Evolutionary conservation across 75 land plant species (phyloP).

Genomic region (Azolla pinnata): DNA sequence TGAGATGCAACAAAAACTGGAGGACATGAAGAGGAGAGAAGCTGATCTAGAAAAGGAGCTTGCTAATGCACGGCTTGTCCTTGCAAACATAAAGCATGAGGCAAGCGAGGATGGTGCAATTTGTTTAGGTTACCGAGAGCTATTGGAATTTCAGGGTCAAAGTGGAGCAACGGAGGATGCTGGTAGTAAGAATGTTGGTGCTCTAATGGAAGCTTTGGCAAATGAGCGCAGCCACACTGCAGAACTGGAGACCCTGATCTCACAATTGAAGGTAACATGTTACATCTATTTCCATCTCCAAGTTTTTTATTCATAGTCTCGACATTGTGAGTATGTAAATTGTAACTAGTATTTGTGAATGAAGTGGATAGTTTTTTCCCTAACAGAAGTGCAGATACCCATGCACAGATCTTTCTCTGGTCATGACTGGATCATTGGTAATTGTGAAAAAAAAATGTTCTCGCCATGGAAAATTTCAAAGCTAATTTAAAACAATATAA

Average conservation of each 20-base stretch:
- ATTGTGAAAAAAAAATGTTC: not conserved
- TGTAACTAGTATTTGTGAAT: too few relatives aligned
- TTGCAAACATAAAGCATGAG: constrained; percentile 48
- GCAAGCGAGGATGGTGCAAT: constrained; percentile 9
- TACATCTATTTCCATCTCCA: not conserved
- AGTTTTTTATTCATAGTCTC: not conserved
- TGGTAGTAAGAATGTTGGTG: constrained; percentile 19
- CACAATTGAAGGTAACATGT: constrained; percentile 46
- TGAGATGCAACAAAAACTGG: constrained; percentile 36
- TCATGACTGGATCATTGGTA: too few relatives aligned
- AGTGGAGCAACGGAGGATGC: constrained; percentile 5
- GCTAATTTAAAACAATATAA: not conserved
- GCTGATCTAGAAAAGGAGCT: constrained; percentile 63
- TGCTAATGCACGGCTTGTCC: constrained; percentile 67
- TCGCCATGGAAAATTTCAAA: not conserved
- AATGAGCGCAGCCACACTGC: constrained; percentile 36
- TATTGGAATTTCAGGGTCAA: not conserved
- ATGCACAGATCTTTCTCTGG: too few relatives aligned
- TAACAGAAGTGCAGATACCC: too few relatives aligned
- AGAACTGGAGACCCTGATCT: constrained; percentile 42
- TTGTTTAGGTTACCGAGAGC: too few relatives aligned
- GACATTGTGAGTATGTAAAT: not conserved
- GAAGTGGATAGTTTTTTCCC: too few relatives aligned
- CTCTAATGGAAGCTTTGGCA: constrained; percentile 21
- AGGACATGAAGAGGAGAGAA: constrained; percentile 49